Base-by-base conservation (phyloP, 441 rosid genomes). In the Macaranga tanarius region DNA sequence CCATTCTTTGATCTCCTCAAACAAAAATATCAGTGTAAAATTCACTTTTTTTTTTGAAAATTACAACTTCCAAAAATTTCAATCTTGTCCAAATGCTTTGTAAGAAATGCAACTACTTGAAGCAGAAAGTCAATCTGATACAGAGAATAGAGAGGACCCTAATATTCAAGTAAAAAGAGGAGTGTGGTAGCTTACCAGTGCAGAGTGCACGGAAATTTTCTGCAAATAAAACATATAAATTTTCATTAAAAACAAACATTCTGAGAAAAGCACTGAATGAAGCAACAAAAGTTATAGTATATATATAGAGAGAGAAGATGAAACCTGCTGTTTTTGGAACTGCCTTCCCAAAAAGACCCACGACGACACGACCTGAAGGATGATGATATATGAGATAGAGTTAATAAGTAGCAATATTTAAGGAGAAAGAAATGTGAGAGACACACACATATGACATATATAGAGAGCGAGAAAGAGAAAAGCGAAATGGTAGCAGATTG, bases 191-290 rank as follows among this genome's bases (percentile, higher is more conserved):
- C 80, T 81, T 90, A 93, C 98, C 98, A n/a, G 96, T 92, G 85
- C 96, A 93, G 77, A 93, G 92, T 42, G 96, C 93, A 79, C 96
- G 96, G 65, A 92, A 93, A 78, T 93, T 93, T 83, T 93, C 96
- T 93, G 96, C 90, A 75, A 12, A 25, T 10, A 42, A 25, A 60
- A 23, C 4, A 52, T 25, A 75, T 1, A 11, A 34, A 42, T 7
- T 42, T 54, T 68, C 51, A 70, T 76, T 25, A 34, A 34, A 34
- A 34, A 76, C 26, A 25, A 77, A 60, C 48, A 66, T 55, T 34
- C 50, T 50, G 11, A 47, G 64, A 38, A 22, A 61, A 56, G 31
- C 12, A 42, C 38, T 34, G 38, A 34, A 34, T 34, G 38, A 34
- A 34, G 38, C 6, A 34, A 34, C 38, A 34, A 0, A 4, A 34